Conservation (phyloP, 139 green algal genomes). For the Chlamydomonas schloesseri region DNA sequence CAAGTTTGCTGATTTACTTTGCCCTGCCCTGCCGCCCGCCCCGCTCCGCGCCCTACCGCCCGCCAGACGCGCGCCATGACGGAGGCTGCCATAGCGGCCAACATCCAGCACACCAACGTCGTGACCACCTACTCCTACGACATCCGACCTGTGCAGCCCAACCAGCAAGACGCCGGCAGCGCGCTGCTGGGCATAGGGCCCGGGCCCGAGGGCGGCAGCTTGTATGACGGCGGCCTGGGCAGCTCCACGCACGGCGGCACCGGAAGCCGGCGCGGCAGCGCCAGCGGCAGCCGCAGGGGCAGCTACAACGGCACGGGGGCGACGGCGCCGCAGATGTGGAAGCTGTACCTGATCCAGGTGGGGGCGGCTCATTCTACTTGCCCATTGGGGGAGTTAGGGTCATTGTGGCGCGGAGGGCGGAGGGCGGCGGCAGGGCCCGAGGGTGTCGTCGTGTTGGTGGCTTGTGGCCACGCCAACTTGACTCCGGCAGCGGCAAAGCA, state of each 20-base stretch:
- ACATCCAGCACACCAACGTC: constrained; percentile 50
- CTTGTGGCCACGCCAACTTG: too few species aligned
- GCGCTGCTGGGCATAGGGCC: constrained; percentile 39
- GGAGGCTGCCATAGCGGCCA: constrained; percentile 50
- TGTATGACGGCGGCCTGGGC: background rate
- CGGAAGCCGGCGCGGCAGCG: background rate
- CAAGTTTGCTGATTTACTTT: too few species aligned
- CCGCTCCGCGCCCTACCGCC: background rate
- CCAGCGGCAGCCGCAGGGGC: background rate
- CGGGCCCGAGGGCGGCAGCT: background rate
- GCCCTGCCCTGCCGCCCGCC: background rate
- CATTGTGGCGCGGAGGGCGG: background rate
- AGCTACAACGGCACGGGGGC: background rate
- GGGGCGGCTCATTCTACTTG: too few species aligned
- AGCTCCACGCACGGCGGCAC: background rate
- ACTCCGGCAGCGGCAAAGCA: too few species aligned
- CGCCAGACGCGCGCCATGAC: constrained; percentile 26
- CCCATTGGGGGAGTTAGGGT: too few species aligned
- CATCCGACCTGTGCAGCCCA: background rate
- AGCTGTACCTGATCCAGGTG: constrained; percentile 40
- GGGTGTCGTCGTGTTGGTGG: too few species aligned
- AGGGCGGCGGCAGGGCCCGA: background rate
- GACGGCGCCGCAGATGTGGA: background rate
- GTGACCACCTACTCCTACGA: constrained; percentile 51
- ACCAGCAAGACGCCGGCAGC: constrained; percentile 4